Conservation (phyloP, 2,329 filamentous ascomycete species). For the Ceratocystis albifundus region DNA sequence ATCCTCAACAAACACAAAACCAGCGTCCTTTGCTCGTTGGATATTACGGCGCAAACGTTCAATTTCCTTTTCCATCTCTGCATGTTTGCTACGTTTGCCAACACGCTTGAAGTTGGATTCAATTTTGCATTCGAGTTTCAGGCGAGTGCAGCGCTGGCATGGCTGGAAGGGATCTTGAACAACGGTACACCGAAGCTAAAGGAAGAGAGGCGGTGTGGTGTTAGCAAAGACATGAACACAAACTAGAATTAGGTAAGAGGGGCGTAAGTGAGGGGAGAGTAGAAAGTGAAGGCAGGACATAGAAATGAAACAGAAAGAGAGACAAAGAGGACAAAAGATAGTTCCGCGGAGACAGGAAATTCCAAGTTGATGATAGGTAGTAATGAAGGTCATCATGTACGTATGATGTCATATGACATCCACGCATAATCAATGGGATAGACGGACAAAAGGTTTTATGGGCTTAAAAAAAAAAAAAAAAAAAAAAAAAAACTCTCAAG, state of each 20-base stretch:
- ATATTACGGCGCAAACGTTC: conserved; percentile 54
- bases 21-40: conserved; percentile 47
- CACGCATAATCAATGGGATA: too few species aligned
- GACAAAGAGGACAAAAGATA: background rate
- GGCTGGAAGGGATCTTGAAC: conserved; percentile 67
- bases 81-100: conserved; percentile 70
- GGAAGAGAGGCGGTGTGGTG: conserved; percentile 6
- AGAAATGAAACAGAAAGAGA: background rate
- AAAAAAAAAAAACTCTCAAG: too few species aligned
- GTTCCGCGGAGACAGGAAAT: background rate
- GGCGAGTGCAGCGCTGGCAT: conserved; percentile 65
- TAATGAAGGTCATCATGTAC: background rate
- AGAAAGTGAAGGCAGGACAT: background rate
- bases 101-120: conserved; percentile 79
- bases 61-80: conserved; percentile 78
- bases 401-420: background rate
- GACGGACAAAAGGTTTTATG: too few species aligned
- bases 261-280: too few species aligned
- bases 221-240: background rate
- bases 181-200: conserved; percentile 69
- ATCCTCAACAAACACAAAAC: conserved; percentile 44
- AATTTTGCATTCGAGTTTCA: conserved; percentile 74
- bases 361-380: background rate
- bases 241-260: background rate
- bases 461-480: too few species aligned